Percentiles rank a stretch among this genome's conserved stretches.
Evolutionary conservation across 73 alveolate species (phyloP).

Genomic region (Paraurostyla sp.): DNA sequence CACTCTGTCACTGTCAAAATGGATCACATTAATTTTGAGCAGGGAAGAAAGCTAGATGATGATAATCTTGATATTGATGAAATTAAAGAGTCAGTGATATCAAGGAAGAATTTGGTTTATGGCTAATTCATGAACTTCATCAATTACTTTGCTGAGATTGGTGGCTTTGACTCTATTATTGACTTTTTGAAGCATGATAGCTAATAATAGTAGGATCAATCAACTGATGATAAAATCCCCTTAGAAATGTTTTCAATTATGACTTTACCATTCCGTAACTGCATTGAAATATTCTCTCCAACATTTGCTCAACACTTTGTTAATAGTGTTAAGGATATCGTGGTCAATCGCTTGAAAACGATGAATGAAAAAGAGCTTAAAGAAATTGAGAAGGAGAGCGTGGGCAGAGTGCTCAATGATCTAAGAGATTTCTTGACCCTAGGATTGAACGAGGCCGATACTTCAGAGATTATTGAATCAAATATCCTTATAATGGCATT

Average conservation of each 20-base stretch:
- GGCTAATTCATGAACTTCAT: slow-evolving; percentile 70
- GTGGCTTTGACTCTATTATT: slow-evolving; percentile 76
- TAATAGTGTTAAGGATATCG: slow-evolving; percentile 8
- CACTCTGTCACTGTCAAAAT: slow-evolving; percentile 29
- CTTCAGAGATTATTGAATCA: slow-evolving; percentile 67
- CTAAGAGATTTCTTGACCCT: slow-evolving; percentile 66
- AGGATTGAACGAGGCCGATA: slow-evolving; percentile 36
- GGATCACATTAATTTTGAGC: slow-evolving; percentile 41
- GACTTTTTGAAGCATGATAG: slow-evolving; percentile 45
- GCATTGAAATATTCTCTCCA: slow-evolving; percentile 50
- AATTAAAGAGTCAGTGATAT: slow-evolving; percentile 7
- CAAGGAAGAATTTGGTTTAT: slow-evolving; percentile 40
- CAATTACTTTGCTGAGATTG: slow-evolving; percentile 63
- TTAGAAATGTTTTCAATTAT: slow-evolving; percentile 50
- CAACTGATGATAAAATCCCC: slow-evolving; percentile 63
- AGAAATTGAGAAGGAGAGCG: slow-evolving; percentile 71
- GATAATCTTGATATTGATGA: slow-evolving; percentile 64
- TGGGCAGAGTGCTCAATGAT: slow-evolving; percentile 47
- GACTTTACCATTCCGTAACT: slow-evolving; percentile 62
- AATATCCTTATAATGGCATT: slow-evolving; percentile 66
- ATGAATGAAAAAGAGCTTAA: slow-evolving; percentile 77
- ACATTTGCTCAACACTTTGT: slow-evolving; percentile 54
- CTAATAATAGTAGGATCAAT: too few species aligned
- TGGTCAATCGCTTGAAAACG: slow-evolving; percentile 50
- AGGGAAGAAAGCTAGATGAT: neutral